These are phyloP conservation scores for Claviceps spartinae DNA, from an alignment of 2,329 filamentous ascomycete species.

Conservation along the genomic window DNA sequence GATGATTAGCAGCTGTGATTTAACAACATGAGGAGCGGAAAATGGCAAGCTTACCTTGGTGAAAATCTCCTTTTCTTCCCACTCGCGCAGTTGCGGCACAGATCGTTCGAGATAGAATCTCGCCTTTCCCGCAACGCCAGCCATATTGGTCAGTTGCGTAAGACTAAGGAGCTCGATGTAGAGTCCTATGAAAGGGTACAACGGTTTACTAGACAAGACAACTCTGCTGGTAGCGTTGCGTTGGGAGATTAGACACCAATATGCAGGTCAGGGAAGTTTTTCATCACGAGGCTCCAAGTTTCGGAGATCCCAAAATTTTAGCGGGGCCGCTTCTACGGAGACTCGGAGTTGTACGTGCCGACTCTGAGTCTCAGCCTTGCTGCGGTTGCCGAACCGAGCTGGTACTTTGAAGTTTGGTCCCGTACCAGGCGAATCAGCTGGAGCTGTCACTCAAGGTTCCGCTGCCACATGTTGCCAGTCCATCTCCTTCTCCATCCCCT, in stretches of 20 bases:
- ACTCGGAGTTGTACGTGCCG: too few species aligned
- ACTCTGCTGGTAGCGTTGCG: not conserved
- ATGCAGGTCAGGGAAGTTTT: conserved; percentile 35
- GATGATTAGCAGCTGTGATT: not conserved
- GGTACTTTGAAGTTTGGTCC: not conserved
- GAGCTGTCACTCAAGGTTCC: not conserved
- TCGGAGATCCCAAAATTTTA: conserved; percentile 10
- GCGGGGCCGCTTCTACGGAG: conserved; percentile 7
- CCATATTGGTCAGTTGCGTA: conserved; percentile 38
- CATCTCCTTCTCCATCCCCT: conserved; percentile 2
- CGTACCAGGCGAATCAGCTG: not conserved
- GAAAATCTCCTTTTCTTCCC: conserved; percentile 86
- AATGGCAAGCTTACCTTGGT: conserved; percentile 41
- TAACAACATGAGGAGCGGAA: not conserved
- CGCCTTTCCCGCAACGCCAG: conserved; percentile 80
- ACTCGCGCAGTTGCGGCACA: conserved; percentile 83
- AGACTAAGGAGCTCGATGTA: not conserved
- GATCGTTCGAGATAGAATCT: conserved; percentile 89
- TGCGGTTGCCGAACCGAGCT: too few species aligned
- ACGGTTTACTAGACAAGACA: not conserved
- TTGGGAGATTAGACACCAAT: not conserved
- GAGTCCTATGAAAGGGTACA: not conserved
- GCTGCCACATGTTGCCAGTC: not conserved
- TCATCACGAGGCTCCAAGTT: conserved; percentile 7
- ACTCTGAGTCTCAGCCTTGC: too few species aligned